Conservation (phyloP, 371 early-diverging fungal species). For the Syncephalastrum racemosum region DNA sequence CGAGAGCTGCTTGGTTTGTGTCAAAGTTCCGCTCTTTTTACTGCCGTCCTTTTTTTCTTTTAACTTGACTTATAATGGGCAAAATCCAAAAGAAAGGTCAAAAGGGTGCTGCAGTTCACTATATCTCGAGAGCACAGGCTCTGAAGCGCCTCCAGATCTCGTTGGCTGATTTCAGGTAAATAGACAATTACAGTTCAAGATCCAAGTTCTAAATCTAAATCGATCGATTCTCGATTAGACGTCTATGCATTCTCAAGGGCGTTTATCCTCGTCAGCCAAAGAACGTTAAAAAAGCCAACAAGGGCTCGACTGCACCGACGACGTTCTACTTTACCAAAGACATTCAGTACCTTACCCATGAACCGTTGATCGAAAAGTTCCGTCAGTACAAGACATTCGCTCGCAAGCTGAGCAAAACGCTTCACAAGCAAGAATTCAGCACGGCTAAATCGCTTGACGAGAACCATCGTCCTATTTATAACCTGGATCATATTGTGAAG, state of each 20-base stretch:
- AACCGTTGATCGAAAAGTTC: conserved; percentile 88
- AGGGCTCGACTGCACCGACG: conserved; percentile 85
- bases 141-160: conserved; percentile 92
- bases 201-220: not conserved
- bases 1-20: not conserved
- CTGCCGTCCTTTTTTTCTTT: not conserved
- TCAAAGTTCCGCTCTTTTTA: not conserved
- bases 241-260: conserved; percentile 97
- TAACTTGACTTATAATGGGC: conserved; percentile 52
- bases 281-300: conserved; percentile 91
- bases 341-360: conserved; percentile 91
- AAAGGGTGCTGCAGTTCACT: conserved; percentile 89
- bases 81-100: conserved; percentile 86
- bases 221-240: conserved; percentile 50
- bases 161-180: conserved; percentile 88
- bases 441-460: conserved; percentile 75
- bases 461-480: conserved; percentile 75
- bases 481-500: conserved; percentile 89
- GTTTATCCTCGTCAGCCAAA: conserved; percentile 96
- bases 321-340: conserved; percentile 96
- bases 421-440: conserved; percentile 77
- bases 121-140: conserved; percentile 89
- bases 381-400: conserved; percentile 88
- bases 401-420: conserved; percentile 81
- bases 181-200: not conserved